phyloP scores from a whole-genome alignment of 1,284 basidiomycete genomes.

The Omphalotus olearius region DNA sequence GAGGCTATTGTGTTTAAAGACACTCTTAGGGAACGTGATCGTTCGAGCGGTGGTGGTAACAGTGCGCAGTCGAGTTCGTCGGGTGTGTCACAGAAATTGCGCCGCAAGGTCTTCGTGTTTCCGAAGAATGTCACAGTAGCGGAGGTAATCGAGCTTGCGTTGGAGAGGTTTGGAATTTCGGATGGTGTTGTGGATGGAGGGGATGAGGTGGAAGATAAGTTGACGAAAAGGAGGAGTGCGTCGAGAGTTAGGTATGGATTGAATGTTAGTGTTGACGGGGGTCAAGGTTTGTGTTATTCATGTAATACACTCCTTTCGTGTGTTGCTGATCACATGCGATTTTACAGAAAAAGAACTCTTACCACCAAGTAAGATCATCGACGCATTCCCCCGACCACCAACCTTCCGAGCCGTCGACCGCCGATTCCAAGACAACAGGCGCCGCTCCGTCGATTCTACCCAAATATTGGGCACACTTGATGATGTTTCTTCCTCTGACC shows the following conservation, averaged over 20 bases:
- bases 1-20: constrained; percentile 86
- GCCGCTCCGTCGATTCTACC: constrained; percentile 85
- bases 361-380: constrained; percentile 78
- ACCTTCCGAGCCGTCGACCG: constrained; percentile 61
- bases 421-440: constrained; percentile 60
- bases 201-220: constrained; percentile 93
- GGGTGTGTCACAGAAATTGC: constrained; percentile 53
- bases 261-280: constrained; percentile 46
- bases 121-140: constrained; percentile 94
- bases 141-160: constrained; percentile 88
- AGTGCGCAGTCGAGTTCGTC: constrained; percentile 31
- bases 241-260: constrained; percentile 80
- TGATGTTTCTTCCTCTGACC: constrained; percentile 81
- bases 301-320: constrained; percentile 2
- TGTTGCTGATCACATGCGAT: constrained; percentile 10
- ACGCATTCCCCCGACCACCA: constrained; percentile 80
- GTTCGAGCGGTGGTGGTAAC: not conserved
- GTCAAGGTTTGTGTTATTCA: constrained; percentile 48
- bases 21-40: constrained; percentile 49
- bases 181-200: constrained; percentile 98
- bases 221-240: constrained; percentile 74
- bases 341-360: constrained; percentile 68
- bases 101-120: constrained; percentile 79
- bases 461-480: constrained; percentile 66
- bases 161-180: constrained; percentile 90